Conservation (phyloP, 331 rosid species). For the Quercus lobata region DNA sequence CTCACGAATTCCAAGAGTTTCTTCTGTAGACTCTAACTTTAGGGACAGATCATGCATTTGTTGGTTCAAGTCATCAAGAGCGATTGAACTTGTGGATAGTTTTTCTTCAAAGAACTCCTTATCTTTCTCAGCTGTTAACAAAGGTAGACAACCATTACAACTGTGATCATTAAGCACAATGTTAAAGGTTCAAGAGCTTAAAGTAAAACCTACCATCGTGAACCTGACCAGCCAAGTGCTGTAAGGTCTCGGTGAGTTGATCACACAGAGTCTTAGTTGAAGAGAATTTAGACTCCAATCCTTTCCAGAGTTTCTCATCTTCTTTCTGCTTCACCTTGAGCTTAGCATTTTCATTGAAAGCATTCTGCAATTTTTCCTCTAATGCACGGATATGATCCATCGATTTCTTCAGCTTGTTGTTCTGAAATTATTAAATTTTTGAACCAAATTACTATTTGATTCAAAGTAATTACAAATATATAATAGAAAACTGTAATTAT, state of each 20-base stretch:
- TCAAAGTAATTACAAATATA: neutral
- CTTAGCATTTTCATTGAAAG: slow-evolving; percentile 82
- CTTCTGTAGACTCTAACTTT: slow-evolving; percentile 63
- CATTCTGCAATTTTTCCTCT: slow-evolving; percentile 85
- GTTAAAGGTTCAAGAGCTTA: neutral
- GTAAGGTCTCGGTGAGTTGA: slow-evolving; percentile 78
- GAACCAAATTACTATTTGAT: neutral
- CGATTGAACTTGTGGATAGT: slow-evolving; percentile 53
- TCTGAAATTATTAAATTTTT: slow-evolving; percentile 39
- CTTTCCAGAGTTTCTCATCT: slow-evolving; percentile 89
- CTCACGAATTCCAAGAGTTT: slow-evolving; percentile 62
- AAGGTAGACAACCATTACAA: slow-evolving; percentile 4
- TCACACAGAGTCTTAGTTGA: slow-evolving; percentile 82
- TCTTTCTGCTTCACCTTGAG: slow-evolving; percentile 91
- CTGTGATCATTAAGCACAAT: neutral
- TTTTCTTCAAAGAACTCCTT: slow-evolving; percentile 64
- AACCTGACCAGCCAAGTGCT: slow-evolving; percentile 70
- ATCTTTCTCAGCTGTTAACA: slow-evolving; percentile 70
- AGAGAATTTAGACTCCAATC: slow-evolving; percentile 79
- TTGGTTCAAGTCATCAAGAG: slow-evolving; percentile 66
- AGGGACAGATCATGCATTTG: slow-evolving; percentile 64
- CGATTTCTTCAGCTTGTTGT: slow-evolving; percentile 72
- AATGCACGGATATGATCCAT: slow-evolving; percentile 55
- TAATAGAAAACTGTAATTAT: neutral
- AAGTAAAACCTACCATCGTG: slow-evolving; percentile 54